Base-by-base conservation (phyloP, 805 yeast genomes). In the Candida berthetii region DNA sequence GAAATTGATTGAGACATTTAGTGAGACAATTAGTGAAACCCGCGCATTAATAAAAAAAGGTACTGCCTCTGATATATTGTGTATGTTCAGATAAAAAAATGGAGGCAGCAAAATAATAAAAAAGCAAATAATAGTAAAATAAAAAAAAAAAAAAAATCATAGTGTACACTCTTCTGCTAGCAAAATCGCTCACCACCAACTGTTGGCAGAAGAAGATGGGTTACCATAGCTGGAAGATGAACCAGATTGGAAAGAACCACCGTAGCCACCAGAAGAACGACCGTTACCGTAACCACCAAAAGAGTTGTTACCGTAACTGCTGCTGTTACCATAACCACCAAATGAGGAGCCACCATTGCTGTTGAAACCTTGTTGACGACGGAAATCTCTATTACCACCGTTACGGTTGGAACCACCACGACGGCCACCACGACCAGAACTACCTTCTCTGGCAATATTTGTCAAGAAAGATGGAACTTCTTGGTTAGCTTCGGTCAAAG, bases 401-500 rank as follows among this genome's bases (percentile, higher is more conserved):
- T 56, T 47, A 48, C 72, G 65, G 49, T 66, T 60, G 43, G 70
- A 57, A 42, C 80, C 71, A 50, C 81, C 69, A 50, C 81, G 71
- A 47, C 80, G 69, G 47, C 80, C 69, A 45, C 85, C 77, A 47
- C 80, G 65, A 46, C 76, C 74, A 54, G 70, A 69, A 38, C 79
- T 64, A 43, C 76, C 66, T 71, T 89, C 97, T 71, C 95, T 84
- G 45, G 85, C 72, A 52, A 89, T 79, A 48, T 82, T 77, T 52
- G 74, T 77, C 65, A 93, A 76, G 74, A 93, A 93, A 47, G 76
- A 78, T 51, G 99, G 99, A 50, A 90, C 85, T 66, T 91, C 98
- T 74, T 93, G 99, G 73, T 93, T 91, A 48, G 99, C 97, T 71
- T 93, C 99, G 52, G 80, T 64, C 60, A 93, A 80, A 55, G 93